Evolutionary conservation across 129 eudicot genomes (phyloP).

Genomic region (Flaveria linearis): DNA sequence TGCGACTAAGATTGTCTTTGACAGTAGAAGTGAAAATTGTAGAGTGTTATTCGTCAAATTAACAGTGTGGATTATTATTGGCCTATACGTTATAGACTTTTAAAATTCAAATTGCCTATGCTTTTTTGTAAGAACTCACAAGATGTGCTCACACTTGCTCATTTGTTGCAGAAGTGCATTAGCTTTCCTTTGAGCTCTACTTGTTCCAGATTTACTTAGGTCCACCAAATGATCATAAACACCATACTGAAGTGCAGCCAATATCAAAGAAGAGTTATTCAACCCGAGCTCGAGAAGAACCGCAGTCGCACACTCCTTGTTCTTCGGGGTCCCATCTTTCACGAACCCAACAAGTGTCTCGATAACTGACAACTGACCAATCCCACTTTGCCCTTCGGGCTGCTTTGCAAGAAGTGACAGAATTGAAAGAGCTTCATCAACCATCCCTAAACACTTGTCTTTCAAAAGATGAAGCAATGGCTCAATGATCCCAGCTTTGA

Average conservation of each 20-base stretch:
- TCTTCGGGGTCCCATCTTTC: constrained; percentile 67
- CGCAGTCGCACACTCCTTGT: constrained; percentile 80
- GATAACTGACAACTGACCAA: constrained; percentile 57
- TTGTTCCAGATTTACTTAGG: constrained; percentile 53
- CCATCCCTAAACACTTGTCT: constrained; percentile 61
- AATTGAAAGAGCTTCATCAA: constrained; percentile 74
- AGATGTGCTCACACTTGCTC: constrained; percentile 72
- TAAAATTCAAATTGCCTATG: no score
- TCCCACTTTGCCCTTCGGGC: constrained; percentile 59
- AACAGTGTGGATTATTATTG: no score
- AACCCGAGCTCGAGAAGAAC: constrained; percentile 62
- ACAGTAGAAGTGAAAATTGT: no score
- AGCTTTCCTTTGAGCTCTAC: constrained; percentile 80
- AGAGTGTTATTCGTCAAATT: no score
- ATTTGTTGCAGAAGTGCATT: constrained; percentile 64
- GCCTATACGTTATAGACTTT: no score
- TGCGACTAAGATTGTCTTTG: no score
- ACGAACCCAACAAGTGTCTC: constrained; percentile 57
- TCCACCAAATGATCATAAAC: constrained; percentile 62
- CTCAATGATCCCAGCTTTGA: constrained; percentile 67
- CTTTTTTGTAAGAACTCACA: neutral
- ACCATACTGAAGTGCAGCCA: constrained; percentile 78
- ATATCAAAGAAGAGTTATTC: constrained; percentile 45
- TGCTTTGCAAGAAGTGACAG: constrained; percentile 61
- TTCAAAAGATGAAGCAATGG: constrained; percentile 57